Evolutionary conservation across 768 basidiomycete genomes (phyloP).

Genomic region (Termitomyces sp.): DNA sequence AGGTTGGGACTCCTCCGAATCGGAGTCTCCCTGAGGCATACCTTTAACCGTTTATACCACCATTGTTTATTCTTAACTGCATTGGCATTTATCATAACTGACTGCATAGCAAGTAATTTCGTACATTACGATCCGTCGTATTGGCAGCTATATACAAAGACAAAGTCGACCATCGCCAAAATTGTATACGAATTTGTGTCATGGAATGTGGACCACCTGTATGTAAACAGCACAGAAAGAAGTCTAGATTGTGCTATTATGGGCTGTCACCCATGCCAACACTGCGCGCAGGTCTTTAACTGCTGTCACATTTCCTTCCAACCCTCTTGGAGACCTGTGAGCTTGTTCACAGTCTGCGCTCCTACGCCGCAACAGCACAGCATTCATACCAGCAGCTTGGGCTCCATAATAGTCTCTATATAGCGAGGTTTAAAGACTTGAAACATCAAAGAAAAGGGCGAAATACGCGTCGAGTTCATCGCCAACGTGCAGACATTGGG

Average conservation of each 20-base stretch:
- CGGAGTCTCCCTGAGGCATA: constrained; percentile 3
- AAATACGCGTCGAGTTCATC: constrained; percentile 65
- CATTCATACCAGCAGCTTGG: constrained; percentile 16
- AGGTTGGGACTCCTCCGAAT: constrained; percentile 47
- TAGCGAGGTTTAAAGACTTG: neutral
- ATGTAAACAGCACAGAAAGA: too few species aligned
- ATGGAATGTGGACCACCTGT: too few species aligned
- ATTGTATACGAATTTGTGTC: neutral
- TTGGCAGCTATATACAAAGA: neutral
- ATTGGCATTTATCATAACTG: neutral
- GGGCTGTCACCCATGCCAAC: constrained; percentile 11
- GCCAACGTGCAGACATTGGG: constrained; percentile 64
- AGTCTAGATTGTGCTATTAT: constrained; percentile 1
- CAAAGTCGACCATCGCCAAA: neutral
- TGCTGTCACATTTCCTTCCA: neutral
- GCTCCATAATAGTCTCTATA: constrained; percentile 17
- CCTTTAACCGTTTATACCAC: neutral
- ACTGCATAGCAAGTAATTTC: neutral
- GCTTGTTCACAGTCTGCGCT: constrained; percentile 9
- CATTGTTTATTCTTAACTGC: constrained; percentile 7
- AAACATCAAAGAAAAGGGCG: neutral
- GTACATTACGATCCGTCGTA: neutral
- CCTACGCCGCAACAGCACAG: constrained; percentile 12
- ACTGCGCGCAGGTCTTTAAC: constrained; percentile 11
- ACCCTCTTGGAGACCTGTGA: constrained; percentile 3